Conservation (phyloP, 192 early-diverging fungal species). For the Neocallimastix lanati region DNA sequence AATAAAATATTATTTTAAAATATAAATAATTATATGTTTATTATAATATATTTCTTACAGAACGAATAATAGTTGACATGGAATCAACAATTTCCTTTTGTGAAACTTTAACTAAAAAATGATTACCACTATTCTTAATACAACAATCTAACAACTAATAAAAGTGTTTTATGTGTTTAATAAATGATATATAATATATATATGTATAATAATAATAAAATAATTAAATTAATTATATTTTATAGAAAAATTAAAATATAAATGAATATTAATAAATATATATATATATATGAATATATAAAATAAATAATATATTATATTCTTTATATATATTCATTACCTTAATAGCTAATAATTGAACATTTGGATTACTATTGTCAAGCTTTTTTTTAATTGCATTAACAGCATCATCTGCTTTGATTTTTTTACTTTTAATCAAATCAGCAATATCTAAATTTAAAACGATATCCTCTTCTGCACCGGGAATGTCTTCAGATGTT, state of each 20-base stretch:
- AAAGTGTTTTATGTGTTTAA: no score
- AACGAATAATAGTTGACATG: background rate
- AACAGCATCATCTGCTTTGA: conserved; percentile 52
- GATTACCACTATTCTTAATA: background rate
- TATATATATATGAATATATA: background rate
- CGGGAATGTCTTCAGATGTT: conserved; percentile 76
- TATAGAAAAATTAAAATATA: no score
- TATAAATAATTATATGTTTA: no score
- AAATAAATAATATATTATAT: no score
- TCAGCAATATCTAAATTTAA: conserved; percentile 78
- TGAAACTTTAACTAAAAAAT: background rate
- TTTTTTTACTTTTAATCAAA: conserved; percentile 71
- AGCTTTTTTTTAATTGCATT: conserved; percentile 59
- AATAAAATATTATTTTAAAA: no score
- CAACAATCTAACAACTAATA: background rate
- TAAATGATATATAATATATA: no score
- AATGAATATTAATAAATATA: no score
- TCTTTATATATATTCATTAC: no score
- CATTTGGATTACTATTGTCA: conserved; percentile 78
- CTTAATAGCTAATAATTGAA: conserved; percentile 76
- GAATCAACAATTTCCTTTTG: background rate
- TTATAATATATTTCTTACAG: no score
- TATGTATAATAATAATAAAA: no score
- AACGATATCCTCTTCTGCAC: conserved; percentile 66
- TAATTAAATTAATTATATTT: no score